Base-by-base conservation (phyloP, 768 basidiomycete species). In the Boletus fagicola region DNA sequence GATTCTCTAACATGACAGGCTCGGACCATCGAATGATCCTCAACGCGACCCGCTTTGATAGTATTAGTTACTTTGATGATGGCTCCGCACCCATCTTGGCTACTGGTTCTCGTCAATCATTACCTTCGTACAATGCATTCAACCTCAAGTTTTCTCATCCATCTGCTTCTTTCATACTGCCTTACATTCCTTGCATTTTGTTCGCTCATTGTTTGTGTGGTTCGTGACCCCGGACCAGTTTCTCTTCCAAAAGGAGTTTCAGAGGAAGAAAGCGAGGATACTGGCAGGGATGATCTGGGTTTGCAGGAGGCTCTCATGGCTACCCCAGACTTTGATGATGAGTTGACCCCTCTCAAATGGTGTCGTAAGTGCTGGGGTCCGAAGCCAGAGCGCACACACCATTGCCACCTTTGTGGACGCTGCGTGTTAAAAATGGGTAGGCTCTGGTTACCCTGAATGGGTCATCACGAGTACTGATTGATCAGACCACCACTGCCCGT, bases 351-450 rank as follows among this genome's bases (percentile, higher is more conserved):
- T 0, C 82, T 80, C 22, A 84, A 77, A 60, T 92, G 88, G 88
- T 92, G 90, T 69, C 80, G 84, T 52, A 85, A 84, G 58, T 94
- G 91, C 67, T 88, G 83, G 83, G 83, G 78, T 44, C 85, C 88
- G 0, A 91, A 88, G 72, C 88, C 90, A 5, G 90, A 92, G 63
- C 78, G 92, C 48, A 73, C 89, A 2, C 91, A 93, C 65, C 91
- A 94, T 65, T 94, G 90, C 65, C 80, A 78, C 15, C 68, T 80
- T 33, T 94, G 91, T 68, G 83, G 84, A 38, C 80, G 89, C 38
- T 93, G 92, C 67, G 86, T 92, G 12, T 73, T 93, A 39, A 93
- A 92, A 74, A 87, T 92, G 88, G 91, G 90, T 90, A 51, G 54
- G 85, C 9, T 72, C 20, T 28, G 51, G 28, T 33, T 44, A 18